phyloP scores from a whole-genome alignment of 2,329 filamentous ascomycete genomes.

The Ceratocystis variospora region DNA sequence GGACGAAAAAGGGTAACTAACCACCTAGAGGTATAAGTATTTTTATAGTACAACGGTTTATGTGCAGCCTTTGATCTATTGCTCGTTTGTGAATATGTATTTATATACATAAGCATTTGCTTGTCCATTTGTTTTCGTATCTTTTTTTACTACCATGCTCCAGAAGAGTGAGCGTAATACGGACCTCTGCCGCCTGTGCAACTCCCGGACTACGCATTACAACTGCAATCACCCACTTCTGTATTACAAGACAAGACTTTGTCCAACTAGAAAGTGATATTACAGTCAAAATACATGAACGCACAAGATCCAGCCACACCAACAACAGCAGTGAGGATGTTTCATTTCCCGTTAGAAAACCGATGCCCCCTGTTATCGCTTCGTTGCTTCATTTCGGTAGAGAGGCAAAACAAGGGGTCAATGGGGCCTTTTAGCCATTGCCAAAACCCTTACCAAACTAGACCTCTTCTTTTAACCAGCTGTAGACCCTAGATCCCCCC shows the following conservation, averaged over 20 bases:
- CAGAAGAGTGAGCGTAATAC: not conserved
- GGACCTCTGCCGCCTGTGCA: not conserved
- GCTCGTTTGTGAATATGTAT: not conserved
- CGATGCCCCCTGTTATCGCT: not conserved
- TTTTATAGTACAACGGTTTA: not conserved
- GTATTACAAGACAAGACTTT: not conserved
- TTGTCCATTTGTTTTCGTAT: not conserved
- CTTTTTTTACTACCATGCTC: not conserved
- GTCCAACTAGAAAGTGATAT: not conserved
- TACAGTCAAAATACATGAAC: not conserved
- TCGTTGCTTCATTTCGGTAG: conserved; percentile 11
- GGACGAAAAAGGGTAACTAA: not conserved
- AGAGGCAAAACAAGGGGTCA: conserved; percentile 7
- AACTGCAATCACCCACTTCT: not conserved
- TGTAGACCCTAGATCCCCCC: not conserved
- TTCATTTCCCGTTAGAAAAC: not conserved
- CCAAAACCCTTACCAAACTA: not conserved
- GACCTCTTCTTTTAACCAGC: not conserved
- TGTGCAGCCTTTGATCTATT: not conserved
- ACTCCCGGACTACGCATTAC: not conserved
- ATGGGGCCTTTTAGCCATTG: not conserved
- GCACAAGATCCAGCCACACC: not conserved
- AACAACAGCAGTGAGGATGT: not conserved
- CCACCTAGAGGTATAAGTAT: not conserved
- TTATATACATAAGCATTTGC: not conserved